Evolutionary conservation across 2,329 filamentous ascomycete genomes (phyloP).

Genomic region (Chaetomium sp.): DNA sequence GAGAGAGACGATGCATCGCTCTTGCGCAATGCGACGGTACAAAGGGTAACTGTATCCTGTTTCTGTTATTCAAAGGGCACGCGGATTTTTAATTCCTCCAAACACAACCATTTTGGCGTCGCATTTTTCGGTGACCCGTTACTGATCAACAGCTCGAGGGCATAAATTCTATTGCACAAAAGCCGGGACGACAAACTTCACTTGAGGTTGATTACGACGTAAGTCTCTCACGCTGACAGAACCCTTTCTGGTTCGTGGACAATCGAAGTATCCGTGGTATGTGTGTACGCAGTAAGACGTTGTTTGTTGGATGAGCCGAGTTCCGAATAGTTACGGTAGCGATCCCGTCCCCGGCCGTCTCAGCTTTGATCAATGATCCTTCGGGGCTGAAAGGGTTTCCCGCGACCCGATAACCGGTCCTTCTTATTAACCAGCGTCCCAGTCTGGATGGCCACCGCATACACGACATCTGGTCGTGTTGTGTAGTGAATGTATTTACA

Average conservation of each 20-base stretch:
- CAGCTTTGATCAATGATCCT: neutral
- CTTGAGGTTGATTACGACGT: no score
- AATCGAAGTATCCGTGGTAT: conserved; percentile 3
- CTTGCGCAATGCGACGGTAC: neutral
- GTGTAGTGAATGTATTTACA: neutral
- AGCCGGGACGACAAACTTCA: no score
- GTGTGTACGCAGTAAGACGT: no score
- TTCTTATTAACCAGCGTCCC: no score
- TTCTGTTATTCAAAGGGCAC: neutral
- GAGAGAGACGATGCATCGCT: neutral
- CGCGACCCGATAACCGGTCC: neutral
- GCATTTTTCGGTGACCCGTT: no score
- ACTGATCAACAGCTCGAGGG: no score
- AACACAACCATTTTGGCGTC: neutral
- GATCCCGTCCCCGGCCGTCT: neutral
- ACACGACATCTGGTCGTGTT: neutral
- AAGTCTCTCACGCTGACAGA: neutral
- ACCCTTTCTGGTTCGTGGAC: conserved; percentile 1
- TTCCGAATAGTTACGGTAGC: conserved; percentile 12
- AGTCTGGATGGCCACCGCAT: neutral
- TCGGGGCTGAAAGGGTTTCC: neutral
- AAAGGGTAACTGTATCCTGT: neutral
- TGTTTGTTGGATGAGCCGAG: conserved; percentile 12
- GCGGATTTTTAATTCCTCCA: neutral
- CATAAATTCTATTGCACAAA: no score